Evolutionary conservation across 2,329 filamentous ascomycete species (phyloP).

Genomic region (Aureobasidium lini): DNA sequence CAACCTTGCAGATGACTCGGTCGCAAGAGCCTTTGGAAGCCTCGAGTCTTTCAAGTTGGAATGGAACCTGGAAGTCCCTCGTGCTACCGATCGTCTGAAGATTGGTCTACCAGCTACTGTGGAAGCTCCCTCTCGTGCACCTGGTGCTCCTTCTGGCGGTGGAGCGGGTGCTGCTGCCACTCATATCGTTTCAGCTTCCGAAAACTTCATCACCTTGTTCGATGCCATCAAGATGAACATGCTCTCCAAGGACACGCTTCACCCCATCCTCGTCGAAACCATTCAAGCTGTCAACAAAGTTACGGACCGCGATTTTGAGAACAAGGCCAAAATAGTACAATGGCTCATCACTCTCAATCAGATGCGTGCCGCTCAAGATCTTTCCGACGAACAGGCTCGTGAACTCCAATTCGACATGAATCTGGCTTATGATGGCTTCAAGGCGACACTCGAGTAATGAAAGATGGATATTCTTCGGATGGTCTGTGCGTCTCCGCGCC

Average conservation of each 20-base stretch:
- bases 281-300: conserved; percentile 98
- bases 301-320: conserved; percentile 90
- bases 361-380: conserved; percentile 90
- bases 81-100: conserved; percentile 84
- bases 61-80: conserved; percentile 89
- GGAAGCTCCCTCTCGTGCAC: conserved; percentile 44
- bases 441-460: conserved; percentile 54
- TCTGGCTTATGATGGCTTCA: conserved; percentile 89
- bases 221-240: conserved; percentile 90
- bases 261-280: conserved; percentile 87
- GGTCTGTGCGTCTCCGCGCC: conserved; percentile 10
- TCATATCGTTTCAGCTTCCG: conserved; percentile 78
- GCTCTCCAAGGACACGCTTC: conserved; percentile 90
- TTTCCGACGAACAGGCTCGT: conserved; percentile 77
- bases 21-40: conserved; percentile 80
- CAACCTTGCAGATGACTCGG: conserved; percentile 80
- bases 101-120: conserved; percentile 87
- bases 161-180: conserved; percentile 37
- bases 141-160: conserved; percentile 32
- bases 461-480: background rate
- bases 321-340: conserved; percentile 92
- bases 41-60: conserved; percentile 84
- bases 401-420: conserved; percentile 92
- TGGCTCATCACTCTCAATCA: conserved; percentile 97
- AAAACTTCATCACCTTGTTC: conserved; percentile 97